Evolutionary conservation across 352 stramenopile species (phyloP).

Genomic region (Phytophthora chlamydospora): DNA sequence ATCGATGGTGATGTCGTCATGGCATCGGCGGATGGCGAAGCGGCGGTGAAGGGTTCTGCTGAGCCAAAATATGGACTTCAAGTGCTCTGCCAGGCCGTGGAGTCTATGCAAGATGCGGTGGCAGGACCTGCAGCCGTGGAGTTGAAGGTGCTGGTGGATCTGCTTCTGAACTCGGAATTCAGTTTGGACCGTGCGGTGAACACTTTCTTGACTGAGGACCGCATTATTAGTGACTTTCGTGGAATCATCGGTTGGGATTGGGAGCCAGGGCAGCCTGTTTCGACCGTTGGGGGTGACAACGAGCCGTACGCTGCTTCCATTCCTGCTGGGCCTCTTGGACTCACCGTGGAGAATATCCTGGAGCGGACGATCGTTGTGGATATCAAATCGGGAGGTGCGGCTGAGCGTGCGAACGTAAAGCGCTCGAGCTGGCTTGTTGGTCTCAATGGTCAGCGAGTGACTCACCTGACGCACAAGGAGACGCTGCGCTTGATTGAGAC

Average conservation of each 20-base stretch:
- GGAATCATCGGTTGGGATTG: slow-evolving; percentile 74
- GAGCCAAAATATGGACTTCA: slow-evolving; percentile 84
- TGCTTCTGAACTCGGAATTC: slow-evolving; percentile 80
- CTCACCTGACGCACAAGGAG: slow-evolving; percentile 85
- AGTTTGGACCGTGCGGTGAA: slow-evolving; percentile 84
- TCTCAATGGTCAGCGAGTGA: slow-evolving; percentile 79
- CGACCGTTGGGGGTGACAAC: slow-evolving; percentile 54
- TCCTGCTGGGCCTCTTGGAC: slow-evolving; percentile 76
- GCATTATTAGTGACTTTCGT: slow-evolving; percentile 82
- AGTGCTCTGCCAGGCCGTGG: slow-evolving; percentile 71
- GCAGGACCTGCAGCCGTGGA: slow-evolving; percentile 56
- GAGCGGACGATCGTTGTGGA: slow-evolving; percentile 90
- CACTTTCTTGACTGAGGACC: slow-evolving; percentile 81
- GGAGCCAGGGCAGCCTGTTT: slow-evolving; percentile 53
- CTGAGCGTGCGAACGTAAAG: slow-evolving; percentile 77
- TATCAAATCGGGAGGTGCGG: slow-evolving; percentile 82
- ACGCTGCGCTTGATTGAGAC: slow-evolving; percentile 87
- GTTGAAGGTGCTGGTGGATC: slow-evolving; percentile 76
- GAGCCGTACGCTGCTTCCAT: slow-evolving; percentile 72
- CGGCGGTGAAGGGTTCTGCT: slow-evolving; percentile 29
- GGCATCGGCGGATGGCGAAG: slow-evolving; percentile 33
- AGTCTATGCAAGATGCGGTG: slow-evolving; percentile 84
- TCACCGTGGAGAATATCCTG: slow-evolving; percentile 91
- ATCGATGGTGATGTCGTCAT: slow-evolving; percentile 78
- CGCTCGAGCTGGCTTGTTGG: slow-evolving; percentile 85